phyloP scores from a whole-genome alignment of 2,329 filamentous ascomycete genomes.

The Tympanopsis confertula region DNA sequence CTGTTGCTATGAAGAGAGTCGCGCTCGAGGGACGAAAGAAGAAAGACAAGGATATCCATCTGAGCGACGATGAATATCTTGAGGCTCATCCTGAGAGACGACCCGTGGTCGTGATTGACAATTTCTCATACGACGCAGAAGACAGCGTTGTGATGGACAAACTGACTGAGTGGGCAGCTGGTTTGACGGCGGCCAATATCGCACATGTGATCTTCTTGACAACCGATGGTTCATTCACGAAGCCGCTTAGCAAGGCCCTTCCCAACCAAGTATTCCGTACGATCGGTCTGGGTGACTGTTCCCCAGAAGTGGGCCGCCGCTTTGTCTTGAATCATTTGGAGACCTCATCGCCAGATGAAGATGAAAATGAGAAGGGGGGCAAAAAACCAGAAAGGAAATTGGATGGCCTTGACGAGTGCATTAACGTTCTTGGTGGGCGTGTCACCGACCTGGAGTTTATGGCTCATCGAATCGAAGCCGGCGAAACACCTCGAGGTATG shows the following conservation, averaged over 20 bases:
- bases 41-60: slow-evolving; percentile 31
- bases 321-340: slow-evolving; percentile 53
- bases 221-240: slow-evolving; percentile 53
- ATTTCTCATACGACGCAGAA: slow-evolving; percentile 36
- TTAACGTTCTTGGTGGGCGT: slow-evolving; percentile 48
- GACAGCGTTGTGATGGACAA: slow-evolving; percentile 30
- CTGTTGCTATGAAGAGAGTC: slow-evolving; percentile 33
- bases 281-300: slow-evolving; percentile 52
- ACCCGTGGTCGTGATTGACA: slow-evolving; percentile 40
- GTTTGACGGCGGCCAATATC: slow-evolving; percentile 49
- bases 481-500: slow-evolving; percentile 39
- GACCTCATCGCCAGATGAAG: neutral
- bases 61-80: slow-evolving; percentile 39
- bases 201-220: slow-evolving; percentile 61
- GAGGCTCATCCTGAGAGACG: slow-evolving; percentile 38
- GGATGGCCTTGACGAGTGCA: slow-evolving; percentile 45
- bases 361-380: neutral
- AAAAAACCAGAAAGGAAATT: slow-evolving; percentile 21
- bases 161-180: slow-evolving; percentile 52
- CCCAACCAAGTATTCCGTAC: slow-evolving; percentile 59
- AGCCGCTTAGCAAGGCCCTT: slow-evolving; percentile 52
- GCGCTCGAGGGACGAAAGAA: slow-evolving; percentile 34
- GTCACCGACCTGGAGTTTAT: slow-evolving; percentile 59
- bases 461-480: slow-evolving; percentile 55
- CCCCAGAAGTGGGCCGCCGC: slow-evolving; percentile 50